Base-by-base conservation (phyloP, 495 filamentous ascomycete species). In the Parathielavia hyrcaniae region DNA sequence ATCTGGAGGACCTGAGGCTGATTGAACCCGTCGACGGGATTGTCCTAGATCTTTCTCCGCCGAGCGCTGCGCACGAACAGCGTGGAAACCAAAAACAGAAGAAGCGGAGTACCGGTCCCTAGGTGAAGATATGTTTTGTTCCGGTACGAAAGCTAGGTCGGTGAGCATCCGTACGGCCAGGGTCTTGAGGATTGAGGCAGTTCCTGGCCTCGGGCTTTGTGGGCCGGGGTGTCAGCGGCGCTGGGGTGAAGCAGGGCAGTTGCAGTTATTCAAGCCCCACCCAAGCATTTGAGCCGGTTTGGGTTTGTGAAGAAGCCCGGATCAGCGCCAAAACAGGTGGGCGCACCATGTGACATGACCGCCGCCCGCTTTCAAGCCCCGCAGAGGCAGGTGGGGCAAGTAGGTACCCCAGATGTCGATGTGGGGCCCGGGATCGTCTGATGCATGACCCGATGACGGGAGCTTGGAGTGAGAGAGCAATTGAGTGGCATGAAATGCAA, bases 381-480 rank as follows among this genome's bases (percentile, higher is more conserved):
- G 60, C 4, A 54, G 16, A 38, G 38, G 13, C 32, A 49, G 51
- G 43, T 50, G 60, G 60, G 43, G 43, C 40, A 54, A 2, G 2
- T 30, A 56, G 41, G 2, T 30, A 56, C 48, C 55, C 48, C 55
- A 50, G 56, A 23, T 52, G 35, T 36, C 32, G 13, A 48, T n/a
- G 38, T 47, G 59, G 49, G 39, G 22, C 26, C n/a, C 41, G 49
- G 26, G 56, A 53, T 62, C 54, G 60, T 50, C 60, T 58, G 60
- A 57, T 62, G 60, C 54, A 55, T 62, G 51, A 56, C 59, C 50
- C 51, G 60, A 62, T n/a, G n/a, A n/a, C n/a, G 50, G 47, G 30
- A 36, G n/a, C 44, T 30, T 2, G 26, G 40, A 40, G 19, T 17
- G n/a, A 6, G 9, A 14, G 30, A 17, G 41, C 53, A 43, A 34